phyloP scores from a whole-genome alignment of 2,329 filamentous ascomycete species.

The Colletotrichum sidae region DNA sequence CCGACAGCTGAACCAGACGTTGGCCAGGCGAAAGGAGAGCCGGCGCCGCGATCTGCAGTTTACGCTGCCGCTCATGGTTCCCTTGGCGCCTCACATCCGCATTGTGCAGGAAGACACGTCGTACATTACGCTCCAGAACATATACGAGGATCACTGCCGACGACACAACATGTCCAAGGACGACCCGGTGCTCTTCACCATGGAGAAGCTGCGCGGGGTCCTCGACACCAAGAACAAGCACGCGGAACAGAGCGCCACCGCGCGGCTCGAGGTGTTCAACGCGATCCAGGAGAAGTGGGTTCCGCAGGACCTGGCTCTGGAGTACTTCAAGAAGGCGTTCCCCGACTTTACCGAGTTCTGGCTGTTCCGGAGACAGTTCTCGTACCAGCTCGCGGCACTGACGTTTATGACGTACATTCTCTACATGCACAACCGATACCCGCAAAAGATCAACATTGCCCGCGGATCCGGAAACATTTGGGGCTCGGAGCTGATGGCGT shows the following conservation, averaged over 20 bases:
- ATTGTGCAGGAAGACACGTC: conserved; percentile 96
- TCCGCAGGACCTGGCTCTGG: conserved; percentile 81
- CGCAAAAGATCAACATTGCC: conserved; percentile 93
- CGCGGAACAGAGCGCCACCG: conserved; percentile 75
- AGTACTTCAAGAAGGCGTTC: conserved; percentile 91
- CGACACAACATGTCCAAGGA: conserved; percentile 91
- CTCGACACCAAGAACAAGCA: conserved; percentile 77
- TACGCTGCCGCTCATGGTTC: conserved; percentile 94
- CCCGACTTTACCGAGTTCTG: conserved; percentile 94
- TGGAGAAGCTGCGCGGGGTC: conserved; percentile 89
- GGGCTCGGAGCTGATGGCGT: conserved; percentile 93
- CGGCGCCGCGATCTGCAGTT: conserved; percentile 94
- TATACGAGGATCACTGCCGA: conserved; percentile 97
- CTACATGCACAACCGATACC: conserved; percentile 96
- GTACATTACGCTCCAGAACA: conserved; percentile 92
- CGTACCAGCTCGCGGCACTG: conserved; percentile 92
- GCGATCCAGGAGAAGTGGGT: conserved; percentile 96
- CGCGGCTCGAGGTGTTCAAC: conserved; percentile 90
- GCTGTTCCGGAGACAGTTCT: conserved; percentile 97
- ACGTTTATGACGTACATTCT: conserved; percentile 99
- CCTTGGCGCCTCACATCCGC: conserved; percentile 91
- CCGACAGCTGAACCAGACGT: conserved; percentile 93
- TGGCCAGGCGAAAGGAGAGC: conserved; percentile 94
- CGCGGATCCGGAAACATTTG: conserved; percentile 91
- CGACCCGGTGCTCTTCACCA: conserved; percentile 92